Base-by-base conservation (phyloP, 495 filamentous ascomycete genomes). In the Xylaria acuta region DNA sequence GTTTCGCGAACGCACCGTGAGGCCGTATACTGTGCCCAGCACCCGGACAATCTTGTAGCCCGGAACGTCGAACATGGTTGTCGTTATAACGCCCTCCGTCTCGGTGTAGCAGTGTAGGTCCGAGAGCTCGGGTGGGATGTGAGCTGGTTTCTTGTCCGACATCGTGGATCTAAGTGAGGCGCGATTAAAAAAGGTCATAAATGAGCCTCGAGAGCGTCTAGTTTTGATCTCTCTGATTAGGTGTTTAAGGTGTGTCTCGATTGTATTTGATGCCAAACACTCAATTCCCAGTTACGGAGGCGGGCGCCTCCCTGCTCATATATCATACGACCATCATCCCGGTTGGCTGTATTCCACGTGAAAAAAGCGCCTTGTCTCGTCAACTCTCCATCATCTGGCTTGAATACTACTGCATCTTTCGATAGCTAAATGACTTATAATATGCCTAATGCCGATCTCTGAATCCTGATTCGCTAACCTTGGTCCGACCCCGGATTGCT, bases 1-100 rank as follows among this genome's bases (percentile, higher is more conserved):
- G 72, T 90, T 90, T 20, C 88, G 85, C 6, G 84, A 84, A 16
- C 88, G 88, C 7, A 90, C 88, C 0, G 86, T 88, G 40, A 90
- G 81, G 25, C 88, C 88, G 80, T 88, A 90, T 47, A 90, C 82
- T 22, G 86, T 84, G 64, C 88, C 88, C 12, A 90, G 84, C n/a
- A 88, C 82, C n/a, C 79, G 79, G 30, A 84, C 82, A 36, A 89
- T 81, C 65, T 86, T 87, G 80, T 89, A 88, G 25, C 86, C 88
- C 0, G 88, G 89, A 2, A 90, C 73, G 72, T 90, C 83, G 74
- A 75, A 75, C 76, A 78, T 78, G 40, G 74, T 90, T 5, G 86
- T 84, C 7, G 86, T 89, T 70, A 89, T 84, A 51, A 90, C 82
- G 53, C 88, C 87, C 58, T 88, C 82, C 36, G 88, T 89, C 64